Conservation (phyloP, 257 asterid species). For the Schizonepeta tenuifolia region DNA sequence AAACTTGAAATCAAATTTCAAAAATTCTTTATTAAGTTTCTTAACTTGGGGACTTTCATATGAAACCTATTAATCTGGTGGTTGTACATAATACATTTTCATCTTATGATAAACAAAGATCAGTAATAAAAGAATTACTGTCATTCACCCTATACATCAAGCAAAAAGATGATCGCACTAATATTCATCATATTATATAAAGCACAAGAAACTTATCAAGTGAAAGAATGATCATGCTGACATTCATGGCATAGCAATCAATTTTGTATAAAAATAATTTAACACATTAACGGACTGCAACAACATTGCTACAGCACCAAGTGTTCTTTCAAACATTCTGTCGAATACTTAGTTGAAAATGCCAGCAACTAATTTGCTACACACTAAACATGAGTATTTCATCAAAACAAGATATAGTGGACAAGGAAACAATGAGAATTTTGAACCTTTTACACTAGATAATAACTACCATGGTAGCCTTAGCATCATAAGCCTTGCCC, state of each 20-base stretch:
- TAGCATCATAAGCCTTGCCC: too few species aligned
- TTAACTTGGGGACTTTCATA: neutral
- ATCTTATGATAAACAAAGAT: neutral
- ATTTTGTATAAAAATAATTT: neutral
- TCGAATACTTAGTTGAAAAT: neutral
- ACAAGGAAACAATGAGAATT: too few species aligned
- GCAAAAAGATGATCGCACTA: neutral
- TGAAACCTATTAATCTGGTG: neutral
- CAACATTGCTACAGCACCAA: neutral
- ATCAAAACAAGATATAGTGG: neutral
- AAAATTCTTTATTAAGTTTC: neutral
- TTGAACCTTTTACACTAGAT: too few species aligned
- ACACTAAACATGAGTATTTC: too few species aligned
- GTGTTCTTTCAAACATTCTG: neutral
- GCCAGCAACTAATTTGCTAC: neutral
- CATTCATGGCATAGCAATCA: neutral
- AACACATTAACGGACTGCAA: neutral
- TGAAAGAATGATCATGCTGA: neutral
- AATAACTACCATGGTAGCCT: too few species aligned
- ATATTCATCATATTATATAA: neutral
- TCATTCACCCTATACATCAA: neutral
- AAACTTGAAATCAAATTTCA: neutral
- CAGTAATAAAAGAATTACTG: neutral
- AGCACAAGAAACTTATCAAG: neutral
- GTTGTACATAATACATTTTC: neutral